These are phyloP conservation scores for Venturia effusa DNA, from an alignment of 2,329 filamentous ascomycete species.

Conservation along the genomic window DNA sequence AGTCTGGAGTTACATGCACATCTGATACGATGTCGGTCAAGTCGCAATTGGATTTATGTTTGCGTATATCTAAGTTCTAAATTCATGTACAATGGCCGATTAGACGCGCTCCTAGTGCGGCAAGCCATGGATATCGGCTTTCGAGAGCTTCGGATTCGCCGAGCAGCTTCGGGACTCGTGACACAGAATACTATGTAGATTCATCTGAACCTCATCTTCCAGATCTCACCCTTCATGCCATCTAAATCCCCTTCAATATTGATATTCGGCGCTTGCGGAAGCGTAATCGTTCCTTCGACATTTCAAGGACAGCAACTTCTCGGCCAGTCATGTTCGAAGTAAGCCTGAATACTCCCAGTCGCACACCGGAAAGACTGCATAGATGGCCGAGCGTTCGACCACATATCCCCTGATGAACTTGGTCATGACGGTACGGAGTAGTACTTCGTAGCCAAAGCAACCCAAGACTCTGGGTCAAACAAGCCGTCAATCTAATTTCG, in stretches of 20 bases:
- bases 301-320: background rate
- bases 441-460: background rate
- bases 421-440: background rate
- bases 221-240: background rate
- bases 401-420: background rate
- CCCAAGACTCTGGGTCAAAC: background rate
- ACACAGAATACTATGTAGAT: background rate
- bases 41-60: background rate
- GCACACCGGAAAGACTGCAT: background rate
- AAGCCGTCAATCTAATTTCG: background rate
- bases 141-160: background rate
- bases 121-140: background rate
- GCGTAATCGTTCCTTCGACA: background rate
- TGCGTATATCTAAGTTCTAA: background rate
- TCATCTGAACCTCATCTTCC: background rate
- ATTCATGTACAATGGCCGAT: background rate
- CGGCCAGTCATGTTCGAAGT: conserved; percentile 15
- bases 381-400: background rate
- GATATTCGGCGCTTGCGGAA: background rate
- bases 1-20: background rate
- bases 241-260: background rate
- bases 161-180: background rate
- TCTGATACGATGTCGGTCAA: background rate
- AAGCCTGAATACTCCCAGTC: background rate
- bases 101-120: background rate